phyloP scores from a whole-genome alignment of 164 flowering plant species.

The Nymphaea thermarum region DNA sequence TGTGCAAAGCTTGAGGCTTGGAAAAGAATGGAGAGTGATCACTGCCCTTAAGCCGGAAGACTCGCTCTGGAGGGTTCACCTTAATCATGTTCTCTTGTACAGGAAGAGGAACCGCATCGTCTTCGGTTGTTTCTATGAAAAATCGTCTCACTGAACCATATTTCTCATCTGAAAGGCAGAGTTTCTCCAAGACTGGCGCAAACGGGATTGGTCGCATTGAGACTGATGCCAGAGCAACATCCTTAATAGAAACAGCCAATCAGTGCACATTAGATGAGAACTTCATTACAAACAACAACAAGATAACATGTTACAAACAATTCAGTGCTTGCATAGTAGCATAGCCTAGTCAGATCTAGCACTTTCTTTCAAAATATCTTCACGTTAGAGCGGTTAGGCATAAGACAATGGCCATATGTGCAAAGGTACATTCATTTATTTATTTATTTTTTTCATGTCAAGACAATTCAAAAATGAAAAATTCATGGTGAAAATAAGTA shows the following conservation, averaged over 20 bases:
- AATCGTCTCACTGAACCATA: constrained; percentile 80
- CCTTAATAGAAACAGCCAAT: constrained; percentile 29
- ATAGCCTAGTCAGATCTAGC: too few relatives aligned
- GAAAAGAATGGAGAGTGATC: constrained; percentile 99
- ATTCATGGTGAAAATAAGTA: too few relatives aligned
- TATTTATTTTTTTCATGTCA: too few relatives aligned
- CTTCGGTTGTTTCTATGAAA: constrained; percentile 74
- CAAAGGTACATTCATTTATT: too few relatives aligned
- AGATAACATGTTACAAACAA: too few relatives aligned
- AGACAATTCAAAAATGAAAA: too few relatives aligned
- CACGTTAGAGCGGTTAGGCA: too few relatives aligned
- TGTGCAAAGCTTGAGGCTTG: constrained; percentile 90
- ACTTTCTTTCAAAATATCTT: too few relatives aligned
- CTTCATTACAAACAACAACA: too few relatives aligned
- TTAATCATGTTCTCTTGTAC: constrained; percentile 63
- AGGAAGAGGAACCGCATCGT: constrained; percentile 58
- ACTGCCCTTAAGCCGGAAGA: constrained; percentile 71
- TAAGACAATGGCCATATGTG: too few relatives aligned
- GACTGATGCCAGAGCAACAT: constrained; percentile 83
- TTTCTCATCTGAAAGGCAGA: constrained; percentile 55
- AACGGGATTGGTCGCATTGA: constrained; percentile 93
- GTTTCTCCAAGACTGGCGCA: constrained; percentile 79
- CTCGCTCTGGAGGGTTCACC: constrained; percentile 58
- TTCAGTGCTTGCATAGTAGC: too few relatives aligned
- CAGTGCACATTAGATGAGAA: not conserved